Evolutionary conservation across 2,329 filamentous ascomycete species (phyloP), one percentile per base, ranked within the genome.

Genomic region (Sclerotinia minor): DNA sequence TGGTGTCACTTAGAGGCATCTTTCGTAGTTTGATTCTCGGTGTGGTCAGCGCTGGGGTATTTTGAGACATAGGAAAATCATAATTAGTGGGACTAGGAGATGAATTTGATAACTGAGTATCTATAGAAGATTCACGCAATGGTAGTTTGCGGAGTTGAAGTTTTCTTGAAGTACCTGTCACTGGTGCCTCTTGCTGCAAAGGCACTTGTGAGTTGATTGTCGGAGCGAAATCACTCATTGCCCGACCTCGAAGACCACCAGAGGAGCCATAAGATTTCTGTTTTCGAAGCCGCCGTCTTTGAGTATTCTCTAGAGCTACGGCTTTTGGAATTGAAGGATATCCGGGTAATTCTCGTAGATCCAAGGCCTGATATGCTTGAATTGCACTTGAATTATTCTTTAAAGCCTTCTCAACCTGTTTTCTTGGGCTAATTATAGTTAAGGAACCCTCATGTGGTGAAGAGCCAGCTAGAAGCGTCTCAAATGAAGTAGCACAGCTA

Each of bases 281-380:
- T 50, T 15, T 26, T n/a, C 29, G 29, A 2, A 50, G 45, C 11
- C 11, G 58, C 19, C 29, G 45, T 11, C 11, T 61, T 26, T 24
- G 58, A 7, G 29, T 26, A 35, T 7, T 35, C 19, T 61, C 45
- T 21, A 21, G 3, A 8, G 15, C 2, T 7, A 38, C 1, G 6
- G 21, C n/a, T 24, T 50, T 35, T 1, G 13, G 44, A 24, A 47
- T 4, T 7, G 58, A 35, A 32, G 44, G 45, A 38, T 61, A 49
- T n/a, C 58, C 29, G 17, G 44, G 45, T 47, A 61, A 49, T 15
- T 61, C 58, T 61, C 45, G 44, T 49, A 38, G 45, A 60, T 60
- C 57, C 17, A 60, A 47, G 41, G 41, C 11, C 21, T 47, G 26
- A 9, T 60, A 60, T 47, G 57, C 57, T 60, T 60, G 26, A n/a